Evolutionary conservation across 2,329 filamentous ascomycete genomes (phyloP), one percentile per base, ranked within the genome.

Genomic region (Penicillium concentricum): DNA sequence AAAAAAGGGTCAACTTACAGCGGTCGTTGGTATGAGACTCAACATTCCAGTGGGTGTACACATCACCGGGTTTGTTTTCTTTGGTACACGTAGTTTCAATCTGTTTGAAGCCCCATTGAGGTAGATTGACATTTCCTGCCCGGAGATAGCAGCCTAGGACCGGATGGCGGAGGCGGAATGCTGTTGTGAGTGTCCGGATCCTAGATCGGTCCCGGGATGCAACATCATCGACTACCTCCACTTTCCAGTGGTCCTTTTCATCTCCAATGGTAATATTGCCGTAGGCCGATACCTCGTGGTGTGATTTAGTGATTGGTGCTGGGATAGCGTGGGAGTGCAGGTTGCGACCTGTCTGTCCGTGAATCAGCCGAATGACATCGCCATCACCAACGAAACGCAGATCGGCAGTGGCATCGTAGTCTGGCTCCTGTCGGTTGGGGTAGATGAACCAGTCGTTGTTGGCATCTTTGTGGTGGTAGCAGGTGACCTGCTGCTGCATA

Each of bases 391-490:
- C 85, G 71, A 88, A 96, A 61, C 80, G 81, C 60, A 91, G 81
- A 35, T 88, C 85, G n/a, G 79, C 86, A 58, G 90, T 86, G 5
- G 85, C 77, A 67, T 92, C 82, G 69, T 87, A 96, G 18, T 89
- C 87, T 24, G 83, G 77, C 57, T 96, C 85, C 52, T 82, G 77
- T 61, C 95, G 90, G 79, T 93, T 96, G 26, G 94, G 94, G 75
- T 97, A 97, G 78, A 99, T 92, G 79, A 95, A 96, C 94, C 94
- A 99, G 75, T 99, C 94, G 74, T 99, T 99, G 84, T 99, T 99
- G 74, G 93, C 84, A 81, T 99, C 94, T 76, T 99, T 99, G 82
- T 99, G 94, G 78, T 99, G 94, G 78, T 99, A 99, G 82, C 95
- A 99, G 61, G 94, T 99, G 60, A 99, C 88, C 75, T 99, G 94